Percentiles rank a stretch among this genome's conserved stretches.
Evolutionary conservation across 805 yeast species (phyloP).

Genomic region (Metschnikowia colocasiae): DNA sequence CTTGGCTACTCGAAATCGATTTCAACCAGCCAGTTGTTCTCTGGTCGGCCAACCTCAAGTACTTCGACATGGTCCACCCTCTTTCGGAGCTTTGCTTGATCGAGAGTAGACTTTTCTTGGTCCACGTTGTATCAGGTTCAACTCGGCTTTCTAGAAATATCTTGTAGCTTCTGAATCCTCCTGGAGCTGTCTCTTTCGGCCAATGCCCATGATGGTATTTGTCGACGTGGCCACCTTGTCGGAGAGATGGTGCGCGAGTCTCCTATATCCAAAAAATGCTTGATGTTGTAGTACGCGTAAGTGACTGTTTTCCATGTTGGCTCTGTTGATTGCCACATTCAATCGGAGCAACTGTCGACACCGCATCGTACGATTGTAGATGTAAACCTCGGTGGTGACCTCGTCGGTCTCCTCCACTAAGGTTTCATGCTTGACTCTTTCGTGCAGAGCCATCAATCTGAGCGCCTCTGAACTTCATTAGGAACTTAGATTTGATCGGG

Average conservation of each 20-base stretch:
- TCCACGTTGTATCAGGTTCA: too few species aligned
- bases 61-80: conserved; percentile 1
- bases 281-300: neutral
- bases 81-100: neutral
- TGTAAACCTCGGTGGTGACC: neutral
- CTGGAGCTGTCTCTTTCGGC: neutral
- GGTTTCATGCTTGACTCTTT: neutral
- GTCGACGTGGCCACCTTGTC: neutral
- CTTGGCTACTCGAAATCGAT: neutral
- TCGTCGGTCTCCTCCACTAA: neutral
- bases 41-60: neutral
- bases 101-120: neutral
- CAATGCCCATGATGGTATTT: conserved; percentile 1
- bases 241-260: neutral
- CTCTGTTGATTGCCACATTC: neutral
- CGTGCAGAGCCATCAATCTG: too few species aligned
- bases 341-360: neutral
- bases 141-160: too few species aligned
- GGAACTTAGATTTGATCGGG: too few species aligned
- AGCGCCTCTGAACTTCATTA: too few species aligned
- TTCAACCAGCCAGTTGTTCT: neutral
- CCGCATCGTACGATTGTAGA: neutral
- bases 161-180: neutral
- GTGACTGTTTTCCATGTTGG: neutral
- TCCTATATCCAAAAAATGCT: neutral